Evolutionary conservation across 2,329 filamentous ascomycete species (phyloP).

Genomic region (Scytalidium sp.): DNA sequence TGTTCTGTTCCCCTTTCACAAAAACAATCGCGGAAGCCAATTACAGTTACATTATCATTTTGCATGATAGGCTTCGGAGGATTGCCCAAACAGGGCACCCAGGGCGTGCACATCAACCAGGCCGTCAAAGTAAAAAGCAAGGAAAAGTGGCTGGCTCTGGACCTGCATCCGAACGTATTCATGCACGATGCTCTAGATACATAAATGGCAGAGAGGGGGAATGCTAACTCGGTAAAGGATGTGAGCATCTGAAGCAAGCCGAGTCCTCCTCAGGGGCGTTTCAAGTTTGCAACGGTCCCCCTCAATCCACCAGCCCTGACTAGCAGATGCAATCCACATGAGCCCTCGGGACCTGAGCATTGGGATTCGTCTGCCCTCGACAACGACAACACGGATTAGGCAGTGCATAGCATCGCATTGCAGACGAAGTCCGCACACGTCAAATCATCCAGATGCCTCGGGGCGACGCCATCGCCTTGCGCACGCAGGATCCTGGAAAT

Average conservation of each 20-base stretch:
- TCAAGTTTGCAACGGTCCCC: slow-evolving; percentile 14
- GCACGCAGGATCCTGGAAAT: too few relatives aligned
- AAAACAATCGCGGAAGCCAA: background rate
- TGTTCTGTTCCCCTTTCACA: background rate
- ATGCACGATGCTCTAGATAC: background rate
- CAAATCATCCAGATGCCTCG: background rate
- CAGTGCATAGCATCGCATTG: background rate
- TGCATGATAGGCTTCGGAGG: background rate
- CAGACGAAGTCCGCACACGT: background rate
- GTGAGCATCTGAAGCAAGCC: slow-evolving; percentile 15
- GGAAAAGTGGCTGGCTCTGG: background rate
- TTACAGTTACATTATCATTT: too few relatives aligned
- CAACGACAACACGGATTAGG: background rate
- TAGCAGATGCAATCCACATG: background rate
- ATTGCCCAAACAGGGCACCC: background rate
- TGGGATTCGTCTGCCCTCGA: background rate
- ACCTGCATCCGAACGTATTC: background rate
- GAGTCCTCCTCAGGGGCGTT: slow-evolving; percentile 21
- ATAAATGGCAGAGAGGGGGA: background rate
- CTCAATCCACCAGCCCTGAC: slow-evolving; percentile 7
- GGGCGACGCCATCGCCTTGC: background rate
- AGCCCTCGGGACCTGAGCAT: background rate
- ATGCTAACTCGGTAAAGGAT: background rate
- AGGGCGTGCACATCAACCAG: background rate
- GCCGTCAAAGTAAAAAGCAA: background rate